Conservation (phyloP, 2,329 filamentous ascomycete genomes). For the Aspergillus sojae region DNA sequence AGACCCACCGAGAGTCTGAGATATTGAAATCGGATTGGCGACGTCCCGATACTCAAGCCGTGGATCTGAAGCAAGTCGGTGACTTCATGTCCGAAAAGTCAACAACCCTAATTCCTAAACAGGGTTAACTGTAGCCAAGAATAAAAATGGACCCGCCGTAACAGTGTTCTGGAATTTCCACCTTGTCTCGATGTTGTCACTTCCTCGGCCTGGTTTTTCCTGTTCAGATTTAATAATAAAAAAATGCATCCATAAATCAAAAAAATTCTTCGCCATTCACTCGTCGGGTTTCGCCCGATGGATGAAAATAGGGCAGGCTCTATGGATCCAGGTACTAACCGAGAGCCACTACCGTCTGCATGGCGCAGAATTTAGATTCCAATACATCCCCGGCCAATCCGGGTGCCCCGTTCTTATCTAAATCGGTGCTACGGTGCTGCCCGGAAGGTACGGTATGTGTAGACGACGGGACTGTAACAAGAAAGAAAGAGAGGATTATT, state of each 20-base stretch:
- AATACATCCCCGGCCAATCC: not conserved
- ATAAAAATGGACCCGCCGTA: not conserved
- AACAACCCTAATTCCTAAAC: not conserved
- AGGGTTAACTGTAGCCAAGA: not conserved
- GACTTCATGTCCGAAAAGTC: not conserved
- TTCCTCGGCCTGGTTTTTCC: not conserved
- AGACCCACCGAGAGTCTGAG: not conserved
- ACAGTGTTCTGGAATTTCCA: conserved; percentile 4
- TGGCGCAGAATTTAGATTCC: not conserved
- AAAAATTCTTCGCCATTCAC: not conserved
- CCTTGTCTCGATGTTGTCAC: not conserved
- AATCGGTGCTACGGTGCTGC: not conserved
- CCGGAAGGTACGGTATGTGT: not conserved
- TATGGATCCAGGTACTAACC: not conserved
- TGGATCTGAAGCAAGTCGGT: not conserved
- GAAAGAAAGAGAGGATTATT: not conserved
- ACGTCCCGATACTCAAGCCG: not conserved
- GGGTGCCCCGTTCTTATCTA: not conserved
- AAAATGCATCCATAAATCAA: not conserved
- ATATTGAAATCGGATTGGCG: not conserved
- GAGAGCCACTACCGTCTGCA: not conserved
- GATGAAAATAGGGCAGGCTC: not conserved
- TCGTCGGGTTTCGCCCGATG: not conserved
- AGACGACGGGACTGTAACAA: not conserved
- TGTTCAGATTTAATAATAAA: not conserved